Conservation (phyloP, 345 rosid genomes). For the Clarkia xantiana region DNA sequence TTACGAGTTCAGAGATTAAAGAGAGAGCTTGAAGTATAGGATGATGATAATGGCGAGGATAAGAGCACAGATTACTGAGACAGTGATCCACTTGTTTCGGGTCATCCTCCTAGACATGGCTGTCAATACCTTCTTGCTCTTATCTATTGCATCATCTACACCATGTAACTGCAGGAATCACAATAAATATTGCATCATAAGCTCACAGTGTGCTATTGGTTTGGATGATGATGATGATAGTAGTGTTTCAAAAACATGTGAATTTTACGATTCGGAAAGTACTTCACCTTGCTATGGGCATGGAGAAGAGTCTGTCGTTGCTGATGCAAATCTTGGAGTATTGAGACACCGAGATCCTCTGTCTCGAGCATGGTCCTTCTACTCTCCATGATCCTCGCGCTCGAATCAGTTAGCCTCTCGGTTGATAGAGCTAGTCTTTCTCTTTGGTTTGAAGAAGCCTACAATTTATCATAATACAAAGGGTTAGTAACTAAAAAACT, state of each 20-base stretch:
- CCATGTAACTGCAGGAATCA: constrained; percentile 45
- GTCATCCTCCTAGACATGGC: constrained; percentile 66
- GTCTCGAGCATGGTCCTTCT: constrained; percentile 84
- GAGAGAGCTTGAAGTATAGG: constrained; percentile 42
- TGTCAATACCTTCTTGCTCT: constrained; percentile 66
- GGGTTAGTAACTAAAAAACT: too few relatives aligned
- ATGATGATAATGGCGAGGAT: constrained; percentile 46
- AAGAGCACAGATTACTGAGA: constrained; percentile 47
- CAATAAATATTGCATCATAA: not conserved
- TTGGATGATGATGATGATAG: not conserved
- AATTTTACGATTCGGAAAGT: not conserved
- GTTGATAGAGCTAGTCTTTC: constrained; percentile 62
- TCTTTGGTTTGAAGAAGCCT: constrained; percentile 76
- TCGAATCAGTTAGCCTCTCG: constrained; percentile 61
- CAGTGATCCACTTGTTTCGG: constrained; percentile 63
- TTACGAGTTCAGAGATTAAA: constrained; percentile 2
- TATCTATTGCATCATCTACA: constrained; percentile 76
- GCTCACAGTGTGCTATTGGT: not conserved
- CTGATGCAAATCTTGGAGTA: constrained; percentile 78
- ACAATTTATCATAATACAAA: not conserved
- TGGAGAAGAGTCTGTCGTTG: constrained; percentile 82
- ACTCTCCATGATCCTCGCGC: constrained; percentile 69
- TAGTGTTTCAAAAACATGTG: too few relatives aligned
- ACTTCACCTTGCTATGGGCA: constrained; percentile 56
- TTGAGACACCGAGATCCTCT: constrained; percentile 75